Evolutionary conservation across 257 asterid species (phyloP), one percentile per base, ranked within the genome.

Genomic region (Salvia rosmarinus): DNA sequence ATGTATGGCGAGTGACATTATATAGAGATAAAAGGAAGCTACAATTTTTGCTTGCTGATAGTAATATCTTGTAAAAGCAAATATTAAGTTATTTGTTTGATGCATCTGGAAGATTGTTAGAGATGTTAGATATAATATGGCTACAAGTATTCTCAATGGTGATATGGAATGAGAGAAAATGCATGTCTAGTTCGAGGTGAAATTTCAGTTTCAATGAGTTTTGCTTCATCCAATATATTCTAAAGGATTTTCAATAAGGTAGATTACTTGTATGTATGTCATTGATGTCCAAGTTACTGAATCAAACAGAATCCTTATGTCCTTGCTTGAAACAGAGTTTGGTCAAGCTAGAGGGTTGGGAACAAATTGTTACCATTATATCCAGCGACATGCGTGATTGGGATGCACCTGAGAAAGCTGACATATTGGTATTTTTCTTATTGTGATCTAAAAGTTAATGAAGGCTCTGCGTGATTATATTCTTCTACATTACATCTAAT

Each of bases 281-380:
- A 62, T 21, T 69, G 50, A 37, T 58, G 21, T 40, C 49, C 56
- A 71, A 64, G 70, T 37, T 57, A 56, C 23, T 56, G 73, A 64
- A 64, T 57, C 58, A 44, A 56, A 32, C 73, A 35, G 16, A 0
- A 23, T 34, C 54, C 59, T 39, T 43, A 71, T 74, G 51, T 83
- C 51, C 64, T 54, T n/a, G n/a, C n/a, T n/a, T 58, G 66, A 52
- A 54, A 73, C 89, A 95, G 99, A 91, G 95, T 82, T 84, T 95
- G 85, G 87, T 95, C 77, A 95, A 88, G 89, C 83, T 95, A 43
- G 99, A 95, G 85, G 95, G 96, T 55, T 91, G 99, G 99, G 97
- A 90, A 81, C 62, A 82, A 8, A 56, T 40, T 78, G 99, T 95
- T 75, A 87, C 96, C 39, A 88, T 95, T 72, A 72, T 95, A 72